phyloP scores from a whole-genome alignment of 2,329 filamentous ascomycete genomes.

The Myriosclerotinia curreyana region DNA sequence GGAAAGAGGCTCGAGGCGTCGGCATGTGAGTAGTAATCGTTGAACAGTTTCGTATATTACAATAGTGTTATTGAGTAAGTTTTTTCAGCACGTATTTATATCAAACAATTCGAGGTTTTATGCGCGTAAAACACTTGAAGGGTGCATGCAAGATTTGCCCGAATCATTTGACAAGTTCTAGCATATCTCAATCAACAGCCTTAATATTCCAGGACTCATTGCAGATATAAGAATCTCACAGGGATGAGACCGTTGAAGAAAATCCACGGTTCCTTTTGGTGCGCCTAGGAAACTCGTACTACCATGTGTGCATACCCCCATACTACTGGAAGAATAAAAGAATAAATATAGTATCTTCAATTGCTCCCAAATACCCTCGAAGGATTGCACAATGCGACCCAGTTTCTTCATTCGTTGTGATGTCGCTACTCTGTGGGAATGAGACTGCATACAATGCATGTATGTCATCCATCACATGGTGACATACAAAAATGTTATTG shows the following conservation, averaged over 20 bases:
- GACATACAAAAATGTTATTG: background rate
- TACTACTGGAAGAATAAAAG: background rate
- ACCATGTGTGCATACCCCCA: background rate
- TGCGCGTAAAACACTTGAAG: background rate
- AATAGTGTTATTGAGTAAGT: background rate
- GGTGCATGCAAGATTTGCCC: background rate
- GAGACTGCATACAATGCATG: background rate
- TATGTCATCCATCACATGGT: too few species aligned
- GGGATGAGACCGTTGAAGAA: too few species aligned
- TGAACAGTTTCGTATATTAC: background rate
- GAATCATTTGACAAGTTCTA: background rate
- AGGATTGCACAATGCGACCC: background rate
- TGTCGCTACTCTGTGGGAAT: background rate
- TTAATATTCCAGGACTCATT: background rate
- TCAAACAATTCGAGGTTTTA: background rate
- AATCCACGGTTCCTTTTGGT: background rate
- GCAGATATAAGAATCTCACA: too few species aligned
- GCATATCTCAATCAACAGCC: background rate
- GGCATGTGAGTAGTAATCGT: background rate
- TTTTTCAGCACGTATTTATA: background rate
- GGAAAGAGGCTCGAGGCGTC: background rate
- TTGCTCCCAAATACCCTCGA: too few species aligned
- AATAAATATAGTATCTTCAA: background rate
- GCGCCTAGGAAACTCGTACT: background rate
- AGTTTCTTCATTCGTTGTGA: background rate